Evolutionary conservation across 768 basidiomycete genomes (phyloP).

Genomic region (Lyophyllum decastes): DNA sequence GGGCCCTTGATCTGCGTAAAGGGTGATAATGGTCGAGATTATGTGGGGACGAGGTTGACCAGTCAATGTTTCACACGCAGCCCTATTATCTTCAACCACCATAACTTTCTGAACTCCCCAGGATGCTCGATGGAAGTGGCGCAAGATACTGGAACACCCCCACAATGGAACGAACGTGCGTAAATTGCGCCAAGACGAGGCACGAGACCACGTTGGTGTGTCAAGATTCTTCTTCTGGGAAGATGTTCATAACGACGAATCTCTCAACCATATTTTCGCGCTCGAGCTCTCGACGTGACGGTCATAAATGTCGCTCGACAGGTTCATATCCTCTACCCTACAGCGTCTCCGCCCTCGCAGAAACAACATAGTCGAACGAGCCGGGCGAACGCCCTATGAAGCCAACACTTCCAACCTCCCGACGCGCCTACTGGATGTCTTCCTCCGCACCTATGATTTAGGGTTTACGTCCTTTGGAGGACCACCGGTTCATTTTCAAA

Average conservation of each 20-base stretch:
- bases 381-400: not conserved
- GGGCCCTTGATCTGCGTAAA: no score
- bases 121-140: no score
- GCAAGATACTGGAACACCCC: no score
- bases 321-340: not conserved
- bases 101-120: no score
- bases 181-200: not conserved
- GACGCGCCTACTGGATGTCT: conserved; percentile 23
- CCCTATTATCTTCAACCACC: no score
- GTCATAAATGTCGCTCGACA: not conserved
- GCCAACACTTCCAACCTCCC: not conserved
- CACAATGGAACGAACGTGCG: not conserved
- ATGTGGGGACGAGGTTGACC: no score
- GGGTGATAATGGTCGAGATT: no score
- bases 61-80: no score
- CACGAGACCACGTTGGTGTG: not conserved
- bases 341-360: not conserved
- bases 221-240: not conserved
- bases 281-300: not conserved
- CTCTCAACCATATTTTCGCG: not conserved
- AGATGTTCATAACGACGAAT: no score
- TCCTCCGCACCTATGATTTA: conserved; percentile 35
- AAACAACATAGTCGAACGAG: not conserved
- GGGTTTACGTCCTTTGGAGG: conserved; percentile 52
- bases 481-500: conserved; percentile 49